phyloP scores from a whole-genome alignment of 129 eudicot species.

The Kitagawia praeruptora region DNA sequence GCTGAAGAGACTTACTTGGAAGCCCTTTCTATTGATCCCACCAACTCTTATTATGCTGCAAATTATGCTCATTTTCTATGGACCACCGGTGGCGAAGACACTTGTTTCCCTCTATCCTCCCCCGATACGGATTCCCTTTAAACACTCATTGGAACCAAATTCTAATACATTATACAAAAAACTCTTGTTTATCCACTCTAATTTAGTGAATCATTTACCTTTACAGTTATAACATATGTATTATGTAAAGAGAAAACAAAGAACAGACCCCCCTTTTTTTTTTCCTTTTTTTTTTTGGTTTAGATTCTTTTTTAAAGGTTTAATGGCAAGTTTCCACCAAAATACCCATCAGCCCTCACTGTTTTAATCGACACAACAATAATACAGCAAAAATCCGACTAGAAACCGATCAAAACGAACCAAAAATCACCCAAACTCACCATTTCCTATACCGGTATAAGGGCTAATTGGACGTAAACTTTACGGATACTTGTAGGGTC shows the following conservation, averaged over 20 bases:
- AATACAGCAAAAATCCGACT: too few relatives aligned
- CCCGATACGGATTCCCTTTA: constrained; percentile 27
- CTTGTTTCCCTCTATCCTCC: constrained; percentile 72
- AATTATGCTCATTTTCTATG: constrained; percentile 82
- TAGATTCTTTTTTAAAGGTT: not conserved
- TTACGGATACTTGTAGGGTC: too few relatives aligned
- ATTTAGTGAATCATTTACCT: constrained; percentile 6
- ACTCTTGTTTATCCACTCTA: constrained; percentile 5
- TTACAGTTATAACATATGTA: constrained; percentile 3
- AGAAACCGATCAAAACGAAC: too few relatives aligned
- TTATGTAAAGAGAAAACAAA: not conserved
- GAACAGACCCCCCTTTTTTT: not conserved
- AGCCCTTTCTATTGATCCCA: constrained; percentile 74
- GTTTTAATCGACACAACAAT: too few relatives aligned
- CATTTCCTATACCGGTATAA: too few relatives aligned
- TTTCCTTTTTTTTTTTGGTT: not conserved
- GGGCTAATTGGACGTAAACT: too few relatives aligned
- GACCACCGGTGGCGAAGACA: constrained; percentile 85
- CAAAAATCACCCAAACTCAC: too few relatives aligned
- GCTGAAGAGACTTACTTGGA: constrained; percentile 81
- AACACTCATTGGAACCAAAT: not conserved
- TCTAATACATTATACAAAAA: not conserved
- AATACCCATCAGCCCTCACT: too few relatives aligned
- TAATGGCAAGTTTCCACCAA: too few relatives aligned
- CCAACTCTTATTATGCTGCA: constrained; percentile 58